Evolutionary conservation across 208 protist genomes (phyloP), one percentile per base, ranked within the genome.

Genomic region (Acanthamoeba triangularis): DNA sequence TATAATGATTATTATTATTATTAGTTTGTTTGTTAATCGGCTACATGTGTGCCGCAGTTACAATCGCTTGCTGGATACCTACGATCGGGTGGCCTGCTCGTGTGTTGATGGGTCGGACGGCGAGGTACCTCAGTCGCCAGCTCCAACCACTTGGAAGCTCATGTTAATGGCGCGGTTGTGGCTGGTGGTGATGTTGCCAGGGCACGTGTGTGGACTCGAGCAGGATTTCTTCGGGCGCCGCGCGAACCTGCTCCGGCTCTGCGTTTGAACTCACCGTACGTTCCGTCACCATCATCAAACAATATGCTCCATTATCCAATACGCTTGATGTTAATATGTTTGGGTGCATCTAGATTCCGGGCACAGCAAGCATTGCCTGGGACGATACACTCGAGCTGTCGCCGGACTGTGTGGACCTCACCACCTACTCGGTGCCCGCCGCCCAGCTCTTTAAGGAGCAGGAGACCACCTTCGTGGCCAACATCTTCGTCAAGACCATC

Each of bases 401-500:
- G 7, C 80, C 80, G 13, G 35, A 28, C 30, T 88, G 80, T 30
- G 80, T 88, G 4, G 80, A 88, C 35, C 20, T 88, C 47, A 88
- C 23, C 35, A 37, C 47, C n/a, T 54, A 33, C 52, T n/a, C 80
- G n/a, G 80, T 88, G 25, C 28, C 80, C n/a, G 80, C 23, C 30
- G 20, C 80, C 28, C 80, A 88, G 49, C 63, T 88, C 80, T 37
- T 54, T 11, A 54, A 88, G 80, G 49, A 88, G 49, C 30, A 37
- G n/a, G 80, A 88, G 18, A 88, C 80, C 47, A 88, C 80, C 28
- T 88, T 88, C 33, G 80, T 88, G 25, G 61, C 80, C 44, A 88
- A 88, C 49, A 88, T 88, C 44, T 88, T 88, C 30, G 80, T 88
- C 30, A 88, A 88, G 80, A 37, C 80, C 30, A 54, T 88, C 28